Percentiles rank a stretch among this genome's conserved stretches.
phyloP scores from a whole-genome alignment of 371 early-diverging fungal species.

The Quaeritorhiza haematococci region DNA sequence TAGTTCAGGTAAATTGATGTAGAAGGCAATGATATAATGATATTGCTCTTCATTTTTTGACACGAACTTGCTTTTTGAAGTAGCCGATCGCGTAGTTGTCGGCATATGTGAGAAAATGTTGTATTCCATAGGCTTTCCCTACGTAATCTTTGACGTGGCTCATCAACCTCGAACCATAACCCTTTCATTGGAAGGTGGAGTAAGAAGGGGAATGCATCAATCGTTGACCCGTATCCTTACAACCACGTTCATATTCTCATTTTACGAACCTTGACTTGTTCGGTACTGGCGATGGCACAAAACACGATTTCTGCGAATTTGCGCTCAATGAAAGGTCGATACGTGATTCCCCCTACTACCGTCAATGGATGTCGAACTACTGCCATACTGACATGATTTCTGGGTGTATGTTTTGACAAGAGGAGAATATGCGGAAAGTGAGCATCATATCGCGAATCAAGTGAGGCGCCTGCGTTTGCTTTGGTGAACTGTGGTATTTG shows the following conservation, averaged over 20 bases:
- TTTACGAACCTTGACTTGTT: constrained; percentile 86
- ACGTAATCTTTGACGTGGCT: constrained; percentile 91
- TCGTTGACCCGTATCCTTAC: neutral
- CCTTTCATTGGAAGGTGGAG: constrained; percentile 40
- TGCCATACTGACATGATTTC: constrained; percentile 80
- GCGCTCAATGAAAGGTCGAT: constrained; percentile 82
- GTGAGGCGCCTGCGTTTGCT: no score
- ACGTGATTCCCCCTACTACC: constrained; percentile 97
- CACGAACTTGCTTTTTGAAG: constrained; percentile 95
- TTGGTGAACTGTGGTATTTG: neutral
- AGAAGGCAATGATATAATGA: neutral
- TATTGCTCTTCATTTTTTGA: no score
- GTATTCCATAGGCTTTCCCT: constrained; percentile 56
- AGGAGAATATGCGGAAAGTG: no score
- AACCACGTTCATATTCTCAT: constrained; percentile 17
- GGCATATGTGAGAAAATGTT: constrained; percentile 97
- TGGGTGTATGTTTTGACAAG: no score
- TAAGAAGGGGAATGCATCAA: neutral
- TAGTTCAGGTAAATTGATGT: no score
- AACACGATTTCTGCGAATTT: constrained; percentile 99
- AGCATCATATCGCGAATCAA: no score
- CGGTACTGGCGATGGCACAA: constrained; percentile 90
- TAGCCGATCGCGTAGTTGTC: constrained; percentile 99
- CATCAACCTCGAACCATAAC: constrained; percentile 92
- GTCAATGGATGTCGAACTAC: constrained; percentile 61